phyloP scores from a whole-genome alignment of 2,329 filamentous ascomycete species.

The Eutypa lata region DNA sequence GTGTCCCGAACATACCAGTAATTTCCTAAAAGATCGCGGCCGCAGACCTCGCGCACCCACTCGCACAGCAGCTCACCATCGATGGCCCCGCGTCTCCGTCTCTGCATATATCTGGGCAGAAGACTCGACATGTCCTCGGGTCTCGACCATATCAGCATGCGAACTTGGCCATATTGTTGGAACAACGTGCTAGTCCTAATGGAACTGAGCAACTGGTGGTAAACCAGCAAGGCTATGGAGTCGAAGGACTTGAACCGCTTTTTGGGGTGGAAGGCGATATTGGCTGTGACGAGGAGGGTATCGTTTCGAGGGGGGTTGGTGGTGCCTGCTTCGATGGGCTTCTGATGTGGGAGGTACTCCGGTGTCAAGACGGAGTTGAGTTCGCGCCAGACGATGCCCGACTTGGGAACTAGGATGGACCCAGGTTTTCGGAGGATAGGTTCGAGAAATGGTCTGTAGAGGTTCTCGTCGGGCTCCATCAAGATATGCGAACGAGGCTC shows the following conservation, averaged over 20 bases:
- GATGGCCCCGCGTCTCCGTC: conserved; percentile 55
- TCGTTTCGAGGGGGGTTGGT: conserved; percentile 57
- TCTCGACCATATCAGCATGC: conserved; percentile 72
- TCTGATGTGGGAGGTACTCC: conserved; percentile 54
- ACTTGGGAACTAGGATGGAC: conserved; percentile 50
- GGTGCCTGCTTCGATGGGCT: conserved; percentile 31
- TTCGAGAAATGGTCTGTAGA: conserved; percentile 60
- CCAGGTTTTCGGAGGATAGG: conserved; percentile 50
- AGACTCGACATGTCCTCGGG: conserved; percentile 56
- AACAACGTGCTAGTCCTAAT: conserved; percentile 60
- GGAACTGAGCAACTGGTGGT: conserved; percentile 59
- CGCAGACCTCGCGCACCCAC: conserved; percentile 57
- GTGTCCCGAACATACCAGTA: conserved; percentile 39
- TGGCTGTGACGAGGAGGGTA: conserved; percentile 69
- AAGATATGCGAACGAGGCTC: conserved; percentile 80
- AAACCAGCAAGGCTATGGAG: conserved; percentile 54
- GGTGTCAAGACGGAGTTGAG: conserved; percentile 52
- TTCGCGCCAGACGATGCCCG: conserved; percentile 59
- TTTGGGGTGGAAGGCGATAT: conserved; percentile 56
- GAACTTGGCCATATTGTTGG: conserved; percentile 74
- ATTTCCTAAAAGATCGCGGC: conserved; percentile 27
- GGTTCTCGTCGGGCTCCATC: conserved; percentile 64
- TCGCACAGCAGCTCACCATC: conserved; percentile 61
- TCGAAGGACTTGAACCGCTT: conserved; percentile 49
- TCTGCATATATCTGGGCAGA: conserved; percentile 57